phyloP scores from a whole-genome alignment of 2,329 filamentous ascomycete species.

The Pyrenophora tritici-repentis region DNA sequence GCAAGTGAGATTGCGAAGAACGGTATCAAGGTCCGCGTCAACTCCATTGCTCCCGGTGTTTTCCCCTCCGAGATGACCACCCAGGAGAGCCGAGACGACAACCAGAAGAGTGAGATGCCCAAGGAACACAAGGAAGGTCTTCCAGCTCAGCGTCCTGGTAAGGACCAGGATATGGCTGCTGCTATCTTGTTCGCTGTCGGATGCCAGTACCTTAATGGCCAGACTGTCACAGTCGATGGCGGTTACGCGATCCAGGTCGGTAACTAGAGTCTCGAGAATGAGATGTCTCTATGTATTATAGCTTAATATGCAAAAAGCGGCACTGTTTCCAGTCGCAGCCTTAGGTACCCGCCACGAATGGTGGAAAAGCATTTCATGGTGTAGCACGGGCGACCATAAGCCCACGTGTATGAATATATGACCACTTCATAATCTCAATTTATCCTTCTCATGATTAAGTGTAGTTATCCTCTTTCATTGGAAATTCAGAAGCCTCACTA shows the following conservation, averaged over 20 bases:
- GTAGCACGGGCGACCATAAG: no score
- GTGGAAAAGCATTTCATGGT: no score
- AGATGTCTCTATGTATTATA: no score
- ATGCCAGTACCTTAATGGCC: conserved; percentile 57
- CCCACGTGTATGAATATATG: no score
- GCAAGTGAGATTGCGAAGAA: conserved; percentile 59
- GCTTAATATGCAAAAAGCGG: no score
- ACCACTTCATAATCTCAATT: no score
- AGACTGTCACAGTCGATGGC: conserved; percentile 58
- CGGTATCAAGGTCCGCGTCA: conserved; percentile 60
- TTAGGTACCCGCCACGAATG: no score
- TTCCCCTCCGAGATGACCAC: conserved; percentile 65
- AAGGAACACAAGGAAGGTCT: conserved; percentile 59
- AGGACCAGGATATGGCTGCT: conserved; percentile 64
- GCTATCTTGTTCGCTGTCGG: conserved; percentile 60
- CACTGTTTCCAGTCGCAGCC: no score
- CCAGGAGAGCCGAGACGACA: conserved; percentile 53
- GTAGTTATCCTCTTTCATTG: no score
- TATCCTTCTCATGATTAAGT: no score
- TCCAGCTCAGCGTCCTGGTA: conserved; percentile 58
- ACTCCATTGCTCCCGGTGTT: conserved; percentile 62
- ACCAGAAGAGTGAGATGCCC: conserved; percentile 60
- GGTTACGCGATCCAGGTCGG: conserved; percentile 53
- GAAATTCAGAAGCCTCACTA: no score
- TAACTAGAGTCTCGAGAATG: conserved; percentile 21